A percentile compares a stretch with the other conserved stretches of the same genome.
These are phyloP conservation scores for Sporothrix humicola DNA, from an alignment of 2,329 filamentous ascomycete species.

Conservation along the genomic window DNA sequence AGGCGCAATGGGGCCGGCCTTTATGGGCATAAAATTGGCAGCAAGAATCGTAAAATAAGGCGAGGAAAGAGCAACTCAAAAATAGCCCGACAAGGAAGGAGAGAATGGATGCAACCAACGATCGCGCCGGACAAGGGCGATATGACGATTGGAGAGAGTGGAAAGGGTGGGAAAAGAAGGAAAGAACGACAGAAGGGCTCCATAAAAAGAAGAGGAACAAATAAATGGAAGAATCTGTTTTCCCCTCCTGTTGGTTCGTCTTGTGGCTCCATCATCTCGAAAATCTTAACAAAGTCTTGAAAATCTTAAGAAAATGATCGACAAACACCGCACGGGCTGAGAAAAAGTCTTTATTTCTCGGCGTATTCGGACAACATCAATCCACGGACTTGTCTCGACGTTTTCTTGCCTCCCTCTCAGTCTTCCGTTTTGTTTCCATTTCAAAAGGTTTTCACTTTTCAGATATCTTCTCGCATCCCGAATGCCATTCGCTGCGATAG, in stretches of 20 bases:
- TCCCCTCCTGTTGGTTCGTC: no score
- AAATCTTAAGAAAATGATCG: neutral
- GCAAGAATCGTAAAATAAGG: neutral
- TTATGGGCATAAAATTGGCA: neutral
- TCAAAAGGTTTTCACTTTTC: accelerated
- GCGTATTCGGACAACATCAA: neutral
- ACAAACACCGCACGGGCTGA: neutral
- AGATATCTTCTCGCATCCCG: neutral
- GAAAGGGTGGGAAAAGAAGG: neutral
- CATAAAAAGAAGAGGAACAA: neutral
- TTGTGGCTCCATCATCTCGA: neutral
- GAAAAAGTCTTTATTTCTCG: neutral
- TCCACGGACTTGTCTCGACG: neutral
- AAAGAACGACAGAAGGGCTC: neutral
- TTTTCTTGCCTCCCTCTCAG: neutral
- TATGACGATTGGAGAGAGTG: conserved; percentile 8
- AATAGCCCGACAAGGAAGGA: conserved; percentile 15
- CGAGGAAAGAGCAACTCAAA: neutral
- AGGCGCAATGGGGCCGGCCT: neutral
- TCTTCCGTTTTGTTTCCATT: neutral
- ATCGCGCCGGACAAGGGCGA: conserved; percentile 7
- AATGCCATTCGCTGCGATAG: conserved; percentile 13
- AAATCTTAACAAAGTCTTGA: neutral
- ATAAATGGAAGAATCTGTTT: neutral
- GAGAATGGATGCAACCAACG: neutral